A percentile compares a stretch with the other conserved stretches of the same genome.
Conservation (phyloP, 2,329 filamentous ascomycete genomes). For the Fusarium palustre region DNA sequence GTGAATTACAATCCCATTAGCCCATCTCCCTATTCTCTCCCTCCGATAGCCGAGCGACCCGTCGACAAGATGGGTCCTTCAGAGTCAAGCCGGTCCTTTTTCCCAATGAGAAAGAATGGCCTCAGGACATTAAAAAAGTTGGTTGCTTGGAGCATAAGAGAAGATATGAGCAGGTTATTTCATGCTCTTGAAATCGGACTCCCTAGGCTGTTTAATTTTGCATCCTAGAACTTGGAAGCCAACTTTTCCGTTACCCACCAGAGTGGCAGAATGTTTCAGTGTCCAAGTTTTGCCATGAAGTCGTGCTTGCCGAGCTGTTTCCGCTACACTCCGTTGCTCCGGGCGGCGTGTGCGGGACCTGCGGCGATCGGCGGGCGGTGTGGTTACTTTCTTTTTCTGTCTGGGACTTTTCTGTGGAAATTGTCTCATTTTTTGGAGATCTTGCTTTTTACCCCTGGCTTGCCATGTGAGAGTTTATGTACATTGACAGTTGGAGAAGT, state of each 20-base stretch:
- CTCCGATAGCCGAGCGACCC: constrained; percentile 16
- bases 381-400: background rate
- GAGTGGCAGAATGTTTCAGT: too few species aligned
- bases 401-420: background rate
- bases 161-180: background rate
- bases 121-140: background rate
- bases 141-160: background rate
- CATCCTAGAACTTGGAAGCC: background rate
- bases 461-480: background rate
- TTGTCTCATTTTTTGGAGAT: constrained; percentile 14
- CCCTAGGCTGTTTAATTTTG: background rate
- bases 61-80: background rate
- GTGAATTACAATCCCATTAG: constrained; percentile 17
- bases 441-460: constrained; percentile 21
- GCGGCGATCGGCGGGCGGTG: constrained; percentile 32
- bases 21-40: background rate
- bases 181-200: background rate
- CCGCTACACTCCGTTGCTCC: constrained; percentile 38
- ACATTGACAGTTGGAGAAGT: constrained; percentile 22
- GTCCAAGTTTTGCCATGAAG: constrained; percentile 1
- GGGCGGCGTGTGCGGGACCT: constrained; percentile 27
- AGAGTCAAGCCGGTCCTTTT: constrained; percentile 15
- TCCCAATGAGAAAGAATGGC: background rate
- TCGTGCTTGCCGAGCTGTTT: constrained; percentile 43
- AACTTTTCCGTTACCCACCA: background rate